These are phyloP conservation scores for Neckera pumila DNA, from an alignment of 225 moss, liverwort and hornwort genomes.

Conservation along the genomic window DNA sequence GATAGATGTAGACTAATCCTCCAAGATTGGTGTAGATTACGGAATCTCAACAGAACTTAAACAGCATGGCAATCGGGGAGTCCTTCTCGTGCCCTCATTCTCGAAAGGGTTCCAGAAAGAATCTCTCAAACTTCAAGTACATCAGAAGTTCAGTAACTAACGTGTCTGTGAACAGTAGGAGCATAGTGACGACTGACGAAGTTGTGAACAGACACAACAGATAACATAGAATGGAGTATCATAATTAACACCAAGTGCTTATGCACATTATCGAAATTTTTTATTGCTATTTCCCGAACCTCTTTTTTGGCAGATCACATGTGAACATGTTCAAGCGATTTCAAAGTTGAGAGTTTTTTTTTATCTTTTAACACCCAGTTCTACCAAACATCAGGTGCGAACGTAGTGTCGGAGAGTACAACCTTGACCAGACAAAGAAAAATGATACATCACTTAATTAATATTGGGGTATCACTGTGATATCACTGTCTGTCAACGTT, in stretches of 20 bases:
- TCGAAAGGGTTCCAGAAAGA: not conserved
- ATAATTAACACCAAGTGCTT: not conserved
- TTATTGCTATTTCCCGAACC: not conserved
- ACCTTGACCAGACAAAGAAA: not conserved
- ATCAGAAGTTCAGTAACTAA: not conserved
- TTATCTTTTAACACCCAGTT: not conserved
- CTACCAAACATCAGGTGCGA: not conserved
- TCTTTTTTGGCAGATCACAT: not conserved
- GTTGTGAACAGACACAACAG: not conserved
- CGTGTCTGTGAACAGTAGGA: not conserved
- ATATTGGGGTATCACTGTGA: too few relatives aligned
- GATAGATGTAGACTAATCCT: not conserved
- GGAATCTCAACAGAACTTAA: not conserved
- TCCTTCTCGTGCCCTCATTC: not conserved
- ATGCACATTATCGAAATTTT: not conserved
- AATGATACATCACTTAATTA: not conserved
- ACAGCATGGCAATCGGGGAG: not conserved
- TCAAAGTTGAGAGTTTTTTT: not conserved
- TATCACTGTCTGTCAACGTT: not conserved
- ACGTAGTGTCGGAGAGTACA: not conserved
- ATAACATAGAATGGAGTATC: not conserved
- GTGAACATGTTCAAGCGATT: not conserved
- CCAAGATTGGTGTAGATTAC: not conserved
- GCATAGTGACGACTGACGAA: not conserved
- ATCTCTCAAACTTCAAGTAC: not conserved